Evolutionary conservation across 345 rosid genomes (phyloP).

Genomic region (Eucalyptus decipiens): DNA sequence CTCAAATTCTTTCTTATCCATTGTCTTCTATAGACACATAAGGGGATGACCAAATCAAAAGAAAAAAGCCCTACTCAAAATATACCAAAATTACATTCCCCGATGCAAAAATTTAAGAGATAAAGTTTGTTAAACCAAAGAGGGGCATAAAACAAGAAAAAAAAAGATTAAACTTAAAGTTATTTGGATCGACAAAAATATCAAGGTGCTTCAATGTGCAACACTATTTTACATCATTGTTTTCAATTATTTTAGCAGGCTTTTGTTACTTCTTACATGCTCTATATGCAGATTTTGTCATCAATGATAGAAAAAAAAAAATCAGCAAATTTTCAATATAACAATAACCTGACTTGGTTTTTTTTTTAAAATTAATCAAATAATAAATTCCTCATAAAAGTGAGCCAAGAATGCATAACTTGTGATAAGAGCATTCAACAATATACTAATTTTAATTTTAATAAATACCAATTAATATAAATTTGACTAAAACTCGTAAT

Average conservation of each 20-base stretch:
- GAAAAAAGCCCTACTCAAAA: background rate
- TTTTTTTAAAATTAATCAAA: background rate
- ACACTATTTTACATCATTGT: background rate
- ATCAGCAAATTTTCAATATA: background rate
- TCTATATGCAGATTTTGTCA: background rate
- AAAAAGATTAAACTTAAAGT: background rate
- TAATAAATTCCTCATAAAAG: background rate
- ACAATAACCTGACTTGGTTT: background rate
- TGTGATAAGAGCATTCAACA: background rate
- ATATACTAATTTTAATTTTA: background rate
- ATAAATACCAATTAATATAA: background rate
- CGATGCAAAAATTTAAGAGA: background rate
- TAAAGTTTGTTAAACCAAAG: background rate
- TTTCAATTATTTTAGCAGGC: background rate
- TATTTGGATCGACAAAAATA: background rate
- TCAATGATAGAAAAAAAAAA: background rate
- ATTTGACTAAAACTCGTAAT: too few relatives aligned
- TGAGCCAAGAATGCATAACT: background rate
- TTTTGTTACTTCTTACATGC: background rate
- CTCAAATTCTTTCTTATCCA: background rate
- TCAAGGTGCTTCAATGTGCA: background rate
- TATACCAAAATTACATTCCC: background rate
- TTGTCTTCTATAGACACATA: background rate
- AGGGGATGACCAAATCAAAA: background rate
- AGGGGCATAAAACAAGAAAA: background rate